Conservation (phyloP, 2,329 filamentous ascomycete species). For the Cytospora paraplurivora region DNA sequence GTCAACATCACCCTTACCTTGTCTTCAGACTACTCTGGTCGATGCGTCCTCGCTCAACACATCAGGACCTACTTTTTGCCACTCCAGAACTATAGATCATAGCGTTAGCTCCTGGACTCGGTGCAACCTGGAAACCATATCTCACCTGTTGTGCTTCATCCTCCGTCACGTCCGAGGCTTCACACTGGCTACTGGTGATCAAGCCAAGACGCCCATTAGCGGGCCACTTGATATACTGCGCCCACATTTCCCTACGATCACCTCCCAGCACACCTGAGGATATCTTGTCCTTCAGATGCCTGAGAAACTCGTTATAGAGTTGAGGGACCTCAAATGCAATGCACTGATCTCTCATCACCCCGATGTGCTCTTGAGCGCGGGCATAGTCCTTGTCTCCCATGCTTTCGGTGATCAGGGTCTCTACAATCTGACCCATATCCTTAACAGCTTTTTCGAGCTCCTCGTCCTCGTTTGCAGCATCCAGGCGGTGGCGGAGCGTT, state of each 20-base stretch:
- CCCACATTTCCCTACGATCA: constrained; percentile 83
- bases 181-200: constrained; percentile 65
- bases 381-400: constrained; percentile 76
- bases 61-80: not conserved
- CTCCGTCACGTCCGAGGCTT: constrained; percentile 65
- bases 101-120: not conserved
- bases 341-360: constrained; percentile 77
- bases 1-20: not conserved
- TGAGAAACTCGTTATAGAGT: constrained; percentile 75
- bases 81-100: constrained; percentile 3
- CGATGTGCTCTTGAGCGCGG: constrained; percentile 72
- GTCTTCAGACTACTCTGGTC: not conserved
- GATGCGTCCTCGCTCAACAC: not conserved
- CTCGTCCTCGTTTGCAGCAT: constrained; percentile 57
- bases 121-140: not conserved
- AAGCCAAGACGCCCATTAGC: constrained; percentile 61
- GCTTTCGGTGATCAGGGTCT: constrained; percentile 68
- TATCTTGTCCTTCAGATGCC: constrained; percentile 70
- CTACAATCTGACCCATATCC: constrained; percentile 74
- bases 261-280: constrained; percentile 71
- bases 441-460: constrained; percentile 67
- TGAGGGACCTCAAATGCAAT: constrained; percentile 73
- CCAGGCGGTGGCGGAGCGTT: constrained; percentile 49
- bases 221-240: constrained; percentile 61
- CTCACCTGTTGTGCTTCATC: constrained; percentile 69